Base-by-base conservation (phyloP, 352 stramenopile genomes). In the Globisporangium recalcitrans region DNA sequence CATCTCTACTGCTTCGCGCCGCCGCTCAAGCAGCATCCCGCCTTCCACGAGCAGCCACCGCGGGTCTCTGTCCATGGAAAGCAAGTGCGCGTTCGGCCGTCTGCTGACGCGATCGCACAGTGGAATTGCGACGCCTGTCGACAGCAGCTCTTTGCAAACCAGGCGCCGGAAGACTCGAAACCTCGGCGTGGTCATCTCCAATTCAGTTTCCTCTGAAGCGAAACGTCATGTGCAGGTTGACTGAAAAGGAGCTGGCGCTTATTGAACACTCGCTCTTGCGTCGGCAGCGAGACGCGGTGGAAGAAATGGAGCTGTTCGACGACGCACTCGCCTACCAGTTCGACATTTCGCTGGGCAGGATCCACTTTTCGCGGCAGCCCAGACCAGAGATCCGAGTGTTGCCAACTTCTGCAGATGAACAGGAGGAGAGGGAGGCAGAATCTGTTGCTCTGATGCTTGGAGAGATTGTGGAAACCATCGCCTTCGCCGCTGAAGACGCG, bases 1-100 rank as follows among this genome's bases (percentile, higher is more conserved):
- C 82, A 90, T 57, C 59, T 90, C 14, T 91, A 88, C 58, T 91
- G 82, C 53, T 91, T 90, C 21, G 67, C 69, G 11, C 82, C 82
- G 4, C 78, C 80, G 40, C 67, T 86, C 16, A 78, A 78, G 57
- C 74, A 91, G 26, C 80, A 91, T 32, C 82, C 80, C 4, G 77
- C 68, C 11, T 71, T 80, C 10, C 32, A 52, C 4, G 36, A 44
- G 10, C 55, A 74, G 21, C 62, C 62, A 10, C 54, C 71, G 29
- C 21, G 62, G 7, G 27, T 53, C 26, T 60, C 62, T 1, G 14
- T 46, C 0, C 46, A 36, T n/a, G 54, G 54, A 26, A 63, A 42
- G 19, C 59, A 31, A 55, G 56, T 68, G 34, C 32, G 21, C 7
- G 22, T 60, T 26, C 34, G 27, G 13, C 62, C 62, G 27, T 52